Base-by-base conservation (phyloP, 805 yeast genomes). In the Yarrowia divulgata region DNA sequence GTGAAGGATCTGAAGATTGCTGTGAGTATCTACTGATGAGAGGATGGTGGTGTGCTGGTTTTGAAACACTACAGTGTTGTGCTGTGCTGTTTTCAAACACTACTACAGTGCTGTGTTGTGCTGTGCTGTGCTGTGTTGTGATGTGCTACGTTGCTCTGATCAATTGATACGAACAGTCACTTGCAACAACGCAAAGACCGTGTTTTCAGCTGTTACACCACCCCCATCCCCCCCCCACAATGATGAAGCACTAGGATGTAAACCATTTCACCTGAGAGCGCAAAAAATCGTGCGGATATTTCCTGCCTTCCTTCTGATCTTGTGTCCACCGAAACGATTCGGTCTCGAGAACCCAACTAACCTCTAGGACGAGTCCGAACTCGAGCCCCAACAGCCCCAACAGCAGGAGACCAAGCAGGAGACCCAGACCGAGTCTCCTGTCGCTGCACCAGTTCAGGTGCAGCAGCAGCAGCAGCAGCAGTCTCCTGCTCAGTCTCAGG, bases 1-100 rank as follows among this genome's bases (percentile, higher is more conserved):
- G 98, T 95, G 29, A 90, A 91, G 79, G 97, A 90, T 75, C 83
- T 95, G 78, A 87, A 87, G 73, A 95, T 95, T 69, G 83, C 94
- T 75, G 98, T 93, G 71, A 83, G 83, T 45, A 87, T 88, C n/a
- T 4, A 40, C 1, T 9, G 55, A 48, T 80, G 58, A 37, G 43
- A 40, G 23, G 18, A 10, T 46, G 50, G 29, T n/a, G n/a, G n/a
- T n/a, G n/a, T n/a, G n/a, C n/a, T n/a, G n/a, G n/a, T n/a, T n/a
- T n/a, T n/a, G n/a, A n/a, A n/a, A n/a, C n/a, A n/a, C n/a, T n/a
- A n/a, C n/a, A n/a, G n/a, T n/a, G 29, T 23, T 23, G 29, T 23
- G 29, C 29, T 23, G 29, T 23, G 29, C 29, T 23, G 3, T 23
- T 23, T 23, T 23, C n/a, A 4, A 4, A 4, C 29, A 23, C 3